These are phyloP conservation scores for Aspergillus neoniger DNA, from an alignment of 2,329 filamentous ascomycete species.

Conservation along the genomic window DNA sequence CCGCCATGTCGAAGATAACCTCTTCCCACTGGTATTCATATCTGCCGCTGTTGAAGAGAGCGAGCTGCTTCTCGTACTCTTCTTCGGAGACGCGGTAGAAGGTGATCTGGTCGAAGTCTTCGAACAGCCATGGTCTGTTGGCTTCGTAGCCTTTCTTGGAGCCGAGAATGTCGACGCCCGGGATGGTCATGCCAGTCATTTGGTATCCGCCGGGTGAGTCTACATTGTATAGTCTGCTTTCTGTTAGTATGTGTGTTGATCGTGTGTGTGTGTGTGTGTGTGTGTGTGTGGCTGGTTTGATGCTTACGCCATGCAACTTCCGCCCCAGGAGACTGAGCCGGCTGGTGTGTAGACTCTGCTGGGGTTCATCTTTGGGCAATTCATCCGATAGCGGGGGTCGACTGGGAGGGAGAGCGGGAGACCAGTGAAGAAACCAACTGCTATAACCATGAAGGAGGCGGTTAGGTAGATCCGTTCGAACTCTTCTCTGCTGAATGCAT, in stretches of 20 bases:
- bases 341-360: slow-evolving; percentile 59
- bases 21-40: slow-evolving; percentile 56
- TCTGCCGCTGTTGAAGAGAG: slow-evolving; percentile 52
- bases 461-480: slow-evolving; percentile 55
- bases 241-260: neutral
- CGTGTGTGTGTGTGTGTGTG: neutral
- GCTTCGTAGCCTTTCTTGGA: slow-evolving; percentile 53
- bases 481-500: slow-evolving; percentile 52
- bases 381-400: slow-evolving; percentile 56
- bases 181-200: slow-evolving; percentile 56
- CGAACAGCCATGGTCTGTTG: slow-evolving; percentile 56
- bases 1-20: slow-evolving; percentile 57
- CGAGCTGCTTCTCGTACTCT: slow-evolving; percentile 53
- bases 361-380: slow-evolving; percentile 59
- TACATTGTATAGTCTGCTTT: slow-evolving; percentile 54
- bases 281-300: neutral
- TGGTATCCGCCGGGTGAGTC: slow-evolving; percentile 61
- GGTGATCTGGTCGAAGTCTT: slow-evolving; percentile 59
- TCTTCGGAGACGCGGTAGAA: slow-evolving; percentile 57
- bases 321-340: slow-evolving; percentile 59
- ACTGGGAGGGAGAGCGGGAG: slow-evolving; percentile 56
- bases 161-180: slow-evolving; percentile 56
- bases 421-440: slow-evolving; percentile 58
- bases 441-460: slow-evolving; percentile 54
- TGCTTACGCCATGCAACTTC: slow-evolving; percentile 51